Percentiles rank a stretch among this genome's conserved stretches.
Conservation (phyloP, 805 yeast species). For the Wickerhamomyces sydowiorum region DNA sequence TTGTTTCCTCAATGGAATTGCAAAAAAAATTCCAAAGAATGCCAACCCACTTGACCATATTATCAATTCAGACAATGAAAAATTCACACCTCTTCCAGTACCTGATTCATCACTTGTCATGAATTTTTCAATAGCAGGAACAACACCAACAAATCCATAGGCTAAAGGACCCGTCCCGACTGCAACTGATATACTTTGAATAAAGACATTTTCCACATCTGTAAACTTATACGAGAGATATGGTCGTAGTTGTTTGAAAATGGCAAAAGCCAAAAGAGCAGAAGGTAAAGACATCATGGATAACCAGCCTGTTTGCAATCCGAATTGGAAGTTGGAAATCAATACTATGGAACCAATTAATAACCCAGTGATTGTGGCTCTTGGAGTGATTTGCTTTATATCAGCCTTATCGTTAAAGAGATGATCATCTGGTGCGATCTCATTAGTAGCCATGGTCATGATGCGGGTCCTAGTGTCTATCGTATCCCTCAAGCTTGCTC, state of each 20-base stretch:
- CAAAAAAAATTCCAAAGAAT: constrained; percentile 93
- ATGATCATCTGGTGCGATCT: not conserved
- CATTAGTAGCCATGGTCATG: not conserved
- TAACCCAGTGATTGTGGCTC: constrained; percentile 74
- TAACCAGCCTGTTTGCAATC: constrained; percentile 97
- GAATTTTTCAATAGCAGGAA: constrained; percentile 93
- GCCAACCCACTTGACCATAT: constrained; percentile 87
- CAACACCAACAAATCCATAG: constrained; percentile 89
- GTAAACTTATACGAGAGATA: constrained; percentile 44
- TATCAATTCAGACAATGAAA: constrained; percentile 48
- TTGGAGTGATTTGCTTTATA: constrained; percentile 60
- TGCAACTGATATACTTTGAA: constrained; percentile 91
- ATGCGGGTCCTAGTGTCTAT: not conserved
- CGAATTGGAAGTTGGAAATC: constrained; percentile 91
- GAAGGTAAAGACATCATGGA: constrained; percentile 98
- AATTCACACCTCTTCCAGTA: constrained; percentile 28
- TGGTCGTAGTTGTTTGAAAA: constrained; percentile 54
- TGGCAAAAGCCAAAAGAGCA: constrained; percentile 80
- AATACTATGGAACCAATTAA: constrained; percentile 83
- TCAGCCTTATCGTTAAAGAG: constrained; percentile 33
- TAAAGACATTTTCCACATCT: constrained; percentile 91
- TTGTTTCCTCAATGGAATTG: constrained; percentile 80
- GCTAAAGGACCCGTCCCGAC: constrained; percentile 97
- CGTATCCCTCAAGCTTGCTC: too few relatives aligned
- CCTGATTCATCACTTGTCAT: constrained; percentile 77